Evolutionary conservation across 345 rosid species (phyloP).

Genomic region (Ceriops decandra): DNA sequence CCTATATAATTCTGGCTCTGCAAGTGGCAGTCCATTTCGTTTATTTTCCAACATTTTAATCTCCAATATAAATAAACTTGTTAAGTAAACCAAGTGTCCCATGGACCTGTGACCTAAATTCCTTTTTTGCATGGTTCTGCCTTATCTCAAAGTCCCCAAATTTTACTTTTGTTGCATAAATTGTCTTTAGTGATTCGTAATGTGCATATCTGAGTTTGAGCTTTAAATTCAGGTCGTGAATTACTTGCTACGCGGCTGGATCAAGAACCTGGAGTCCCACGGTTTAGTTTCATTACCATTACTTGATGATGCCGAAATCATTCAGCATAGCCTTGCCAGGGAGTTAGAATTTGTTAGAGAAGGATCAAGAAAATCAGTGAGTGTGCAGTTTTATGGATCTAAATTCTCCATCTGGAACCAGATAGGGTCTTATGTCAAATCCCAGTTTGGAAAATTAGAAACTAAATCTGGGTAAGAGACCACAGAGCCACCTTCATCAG

Average conservation of each 20-base stretch:
- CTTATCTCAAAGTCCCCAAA: too few relatives aligned
- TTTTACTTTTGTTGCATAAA: too few relatives aligned
- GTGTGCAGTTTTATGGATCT: conserved; percentile 47
- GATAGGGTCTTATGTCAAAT: conserved; percentile 36
- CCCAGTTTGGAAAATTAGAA: conserved; percentile 31
- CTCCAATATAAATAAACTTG: too few relatives aligned
- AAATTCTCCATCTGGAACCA: conserved; percentile 47
- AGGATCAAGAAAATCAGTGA: conserved; percentile 50
- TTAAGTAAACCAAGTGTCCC: too few relatives aligned
- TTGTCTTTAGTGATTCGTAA: too few relatives aligned
- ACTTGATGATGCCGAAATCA: conserved; percentile 41
- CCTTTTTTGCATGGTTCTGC: too few relatives aligned
- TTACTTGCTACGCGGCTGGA: conserved; percentile 79
- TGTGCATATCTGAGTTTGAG: conserved; percentile 2
- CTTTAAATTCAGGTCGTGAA: conserved; percentile 62
- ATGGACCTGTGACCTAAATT: too few relatives aligned
- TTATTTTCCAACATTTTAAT: too few relatives aligned
- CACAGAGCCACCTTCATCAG: not conserved
- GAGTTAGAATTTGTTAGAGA: conserved; percentile 68
- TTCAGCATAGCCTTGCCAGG: conserved; percentile 30
- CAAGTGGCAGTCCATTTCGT: not conserved
- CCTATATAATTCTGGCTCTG: not conserved
- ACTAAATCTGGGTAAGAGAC: conserved; percentile 18
- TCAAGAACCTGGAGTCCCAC: conserved; percentile 60
- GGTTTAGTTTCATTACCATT: conserved; percentile 58